These are phyloP conservation scores for Sphagnum magellanicum DNA, from an alignment of 228 moss, liverwort and hornwort genomes.

Conservation along the genomic window DNA sequence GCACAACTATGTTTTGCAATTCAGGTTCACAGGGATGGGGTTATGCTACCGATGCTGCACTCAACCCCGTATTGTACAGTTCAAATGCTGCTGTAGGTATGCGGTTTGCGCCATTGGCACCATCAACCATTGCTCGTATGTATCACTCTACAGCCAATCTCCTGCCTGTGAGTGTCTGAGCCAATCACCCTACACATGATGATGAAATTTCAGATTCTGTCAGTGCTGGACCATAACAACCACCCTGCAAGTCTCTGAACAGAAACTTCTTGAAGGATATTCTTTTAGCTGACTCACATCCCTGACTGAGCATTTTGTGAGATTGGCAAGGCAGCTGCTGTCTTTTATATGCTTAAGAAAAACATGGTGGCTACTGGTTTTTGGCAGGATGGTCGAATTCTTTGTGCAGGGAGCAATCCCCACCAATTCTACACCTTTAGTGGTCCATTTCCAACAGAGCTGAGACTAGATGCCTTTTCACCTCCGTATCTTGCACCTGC, in stretches of 20 bases:
- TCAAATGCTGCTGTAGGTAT: conserved; percentile 16
- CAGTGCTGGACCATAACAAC: too few relatives aligned
- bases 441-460: conserved; percentile 37
- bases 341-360: too few relatives aligned
- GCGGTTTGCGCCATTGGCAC: conserved; percentile 18
- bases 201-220: too few relatives aligned
- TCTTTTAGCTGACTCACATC: too few relatives aligned
- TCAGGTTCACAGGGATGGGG: conserved; percentile 43
- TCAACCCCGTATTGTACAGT: conserved; percentile 21
- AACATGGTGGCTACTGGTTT: neutral
- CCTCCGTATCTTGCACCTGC: conserved; percentile 23
- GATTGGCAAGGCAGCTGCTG: too few relatives aligned
- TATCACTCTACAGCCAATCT: conserved; percentile 45
- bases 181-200: too few relatives aligned
- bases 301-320: too few relatives aligned
- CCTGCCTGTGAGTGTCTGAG: conserved; percentile 8
- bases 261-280: too few relatives aligned
- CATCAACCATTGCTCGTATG: conserved; percentile 26
- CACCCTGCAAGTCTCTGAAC: too few relatives aligned
- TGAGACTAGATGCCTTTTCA: conserved; percentile 41
- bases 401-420: conserved; percentile 45
- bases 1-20: neutral
- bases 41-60: conserved; percentile 15
- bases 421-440: conserved; percentile 39
- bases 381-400: conserved; percentile 23